A percentile compares a stretch with the other conserved stretches of the same genome.
Conservation (phyloP, 2,329 filamentous ascomycete genomes). For the Fusarium albosuccineum region DNA sequence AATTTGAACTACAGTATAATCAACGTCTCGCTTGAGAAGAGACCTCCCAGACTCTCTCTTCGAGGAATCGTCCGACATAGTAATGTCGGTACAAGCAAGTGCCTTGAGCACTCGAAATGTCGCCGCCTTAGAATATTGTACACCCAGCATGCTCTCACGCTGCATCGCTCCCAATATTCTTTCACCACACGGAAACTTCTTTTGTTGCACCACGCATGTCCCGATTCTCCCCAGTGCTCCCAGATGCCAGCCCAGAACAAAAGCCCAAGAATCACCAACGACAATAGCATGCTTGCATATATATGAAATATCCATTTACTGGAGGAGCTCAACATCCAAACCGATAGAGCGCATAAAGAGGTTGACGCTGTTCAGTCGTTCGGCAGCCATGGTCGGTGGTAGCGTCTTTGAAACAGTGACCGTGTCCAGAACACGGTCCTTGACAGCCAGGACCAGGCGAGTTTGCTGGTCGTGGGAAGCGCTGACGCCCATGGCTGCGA, state of each 20-base stretch:
- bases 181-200: conserved; percentile 39
- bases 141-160: conserved; percentile 35
- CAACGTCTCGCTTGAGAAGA: conserved; percentile 29
- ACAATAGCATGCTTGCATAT: conserved; percentile 33
- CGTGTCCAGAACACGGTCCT: conserved; percentile 97
- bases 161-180: conserved; percentile 35
- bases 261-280: conserved; percentile 44
- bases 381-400: conserved; percentile 85
- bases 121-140: conserved; percentile 37
- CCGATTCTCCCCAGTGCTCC: conserved; percentile 40
- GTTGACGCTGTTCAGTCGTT: conserved; percentile 92
- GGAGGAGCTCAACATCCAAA: conserved; percentile 87
- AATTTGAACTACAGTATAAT: conserved; percentile 41
- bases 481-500: conserved; percentile 94
- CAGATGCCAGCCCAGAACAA: conserved; percentile 44
- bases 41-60: conserved; percentile 32
- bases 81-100: conserved; percentile 37
- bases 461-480: conserved; percentile 96
- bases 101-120: conserved; percentile 34
- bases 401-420: conserved; percentile 90
- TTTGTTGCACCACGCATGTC: conserved; percentile 34
- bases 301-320: conserved; percentile 47
- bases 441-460: conserved; percentile 92
- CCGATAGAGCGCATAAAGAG: conserved; percentile 99
- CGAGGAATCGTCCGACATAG: conserved; percentile 29